Conservation (phyloP, 1,139 yeast species). For the Blastobotrys serpentis region DNA sequence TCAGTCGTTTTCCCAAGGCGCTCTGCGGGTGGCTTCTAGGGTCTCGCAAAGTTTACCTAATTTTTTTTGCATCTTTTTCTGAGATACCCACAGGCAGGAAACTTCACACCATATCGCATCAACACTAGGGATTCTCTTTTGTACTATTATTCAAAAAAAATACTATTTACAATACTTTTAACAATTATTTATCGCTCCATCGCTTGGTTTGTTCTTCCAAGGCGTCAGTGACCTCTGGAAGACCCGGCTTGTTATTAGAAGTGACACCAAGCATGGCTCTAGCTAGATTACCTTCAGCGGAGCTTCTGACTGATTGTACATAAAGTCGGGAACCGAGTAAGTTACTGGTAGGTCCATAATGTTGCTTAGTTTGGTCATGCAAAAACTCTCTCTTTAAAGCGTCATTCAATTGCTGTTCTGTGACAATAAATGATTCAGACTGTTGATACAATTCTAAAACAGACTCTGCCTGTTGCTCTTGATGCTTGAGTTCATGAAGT, state of each 20-base stretch:
- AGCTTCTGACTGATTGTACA: not conserved
- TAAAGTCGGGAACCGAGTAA: not conserved
- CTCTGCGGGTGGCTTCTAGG: too few species aligned
- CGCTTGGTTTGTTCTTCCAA: constrained; percentile 22
- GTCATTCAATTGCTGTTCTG: constrained; percentile 58
- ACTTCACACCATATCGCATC: not conserved
- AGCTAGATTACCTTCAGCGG: constrained; percentile 12
- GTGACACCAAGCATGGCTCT: constrained; percentile 31
- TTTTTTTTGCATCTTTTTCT: too few species aligned
- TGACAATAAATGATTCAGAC: constrained; percentile 61
- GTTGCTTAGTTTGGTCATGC: not conserved
- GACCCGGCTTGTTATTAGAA: constrained; percentile 48
- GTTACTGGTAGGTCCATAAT: not conserved
- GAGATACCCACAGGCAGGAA: too few species aligned
- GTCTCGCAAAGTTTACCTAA: too few species aligned
- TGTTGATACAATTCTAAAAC: constrained; percentile 72
- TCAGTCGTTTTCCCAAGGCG: too few species aligned
- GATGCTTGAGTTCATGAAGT: constrained; percentile 44
- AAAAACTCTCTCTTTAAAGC: constrained; percentile 48
- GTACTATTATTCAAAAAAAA: too few species aligned
- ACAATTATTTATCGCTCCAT: not conserved
- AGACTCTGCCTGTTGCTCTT: constrained; percentile 51
- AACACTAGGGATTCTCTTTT: too few species aligned
- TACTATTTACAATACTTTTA: not conserved
- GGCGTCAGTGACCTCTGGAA: constrained; percentile 46